These are phyloP conservation scores for Phyllosticta paracitricarpa DNA, from an alignment of 2,329 filamentous ascomycete species.

Conservation along the genomic window DNA sequence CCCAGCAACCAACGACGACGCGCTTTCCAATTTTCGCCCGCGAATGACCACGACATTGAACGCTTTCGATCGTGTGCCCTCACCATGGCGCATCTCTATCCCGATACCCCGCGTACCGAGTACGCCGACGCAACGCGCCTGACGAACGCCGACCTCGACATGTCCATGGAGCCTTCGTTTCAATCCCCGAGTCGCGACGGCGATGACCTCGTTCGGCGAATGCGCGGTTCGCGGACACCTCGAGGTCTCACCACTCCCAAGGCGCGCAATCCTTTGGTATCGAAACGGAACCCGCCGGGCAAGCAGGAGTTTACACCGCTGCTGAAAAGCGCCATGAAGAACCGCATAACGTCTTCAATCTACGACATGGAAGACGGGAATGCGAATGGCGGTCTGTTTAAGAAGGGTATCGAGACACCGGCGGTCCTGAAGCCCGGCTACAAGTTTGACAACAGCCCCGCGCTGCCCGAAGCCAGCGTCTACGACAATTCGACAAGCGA, in stretches of 20 bases:
- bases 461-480: conserved; percentile 61
- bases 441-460: conserved; percentile 62
- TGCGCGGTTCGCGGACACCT: conserved; percentile 37
- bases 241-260: conserved; percentile 64
- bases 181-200: conserved; percentile 63
- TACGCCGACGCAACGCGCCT: conserved; percentile 76
- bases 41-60: conserved; percentile 6
- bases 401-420: conserved; percentile 49
- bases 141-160: conserved; percentile 60
- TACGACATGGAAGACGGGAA: conserved; percentile 27
- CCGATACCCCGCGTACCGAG: conserved; percentile 82
- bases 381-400: conserved; percentile 20
- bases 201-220: conserved; percentile 64
- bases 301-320: conserved; percentile 86
- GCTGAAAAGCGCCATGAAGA: conserved; percentile 71
- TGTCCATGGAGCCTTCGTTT: conserved; percentile 82
- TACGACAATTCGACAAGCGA: conserved; percentile 39
- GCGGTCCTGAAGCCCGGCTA: conserved; percentile 52
- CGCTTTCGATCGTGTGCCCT: conserved; percentile 6
- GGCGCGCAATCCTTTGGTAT: conserved; percentile 56
- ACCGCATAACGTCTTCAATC: conserved; percentile 42
- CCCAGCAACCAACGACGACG: not conserved
- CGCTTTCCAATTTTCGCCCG: not conserved
- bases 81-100: conserved; percentile 38
- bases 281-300: conserved; percentile 40